phyloP scores from a whole-genome alignment of 148 eudicot species.

The Bassia scoparia region DNA sequence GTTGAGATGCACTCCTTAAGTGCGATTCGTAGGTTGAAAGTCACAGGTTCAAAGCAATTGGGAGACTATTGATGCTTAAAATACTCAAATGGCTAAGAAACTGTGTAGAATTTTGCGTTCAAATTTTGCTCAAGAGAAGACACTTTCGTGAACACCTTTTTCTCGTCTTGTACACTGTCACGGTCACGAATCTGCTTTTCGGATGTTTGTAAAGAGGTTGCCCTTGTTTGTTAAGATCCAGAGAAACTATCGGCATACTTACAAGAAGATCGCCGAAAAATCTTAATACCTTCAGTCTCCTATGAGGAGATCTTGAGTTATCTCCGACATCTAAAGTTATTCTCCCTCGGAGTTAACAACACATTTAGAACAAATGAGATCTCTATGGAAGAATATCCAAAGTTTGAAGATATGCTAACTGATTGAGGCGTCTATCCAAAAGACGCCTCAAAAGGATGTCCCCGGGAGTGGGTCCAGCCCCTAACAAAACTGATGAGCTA shows the following conservation, averaged over 20 bases:
- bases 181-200: slow-evolving; percentile 57
- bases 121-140: slow-evolving; percentile 58
- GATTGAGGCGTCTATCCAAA: slow-evolving; percentile 50
- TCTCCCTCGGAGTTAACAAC: slow-evolving; percentile 47
- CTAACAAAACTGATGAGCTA: slow-evolving; percentile 54
- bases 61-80: slow-evolving; percentile 44
- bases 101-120: slow-evolving; percentile 32
- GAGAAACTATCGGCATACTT: slow-evolving; percentile 41
- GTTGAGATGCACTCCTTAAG: slow-evolving; percentile 32
- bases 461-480: slow-evolving; percentile 57
- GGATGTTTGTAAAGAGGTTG: slow-evolving; percentile 53
- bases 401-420: slow-evolving; percentile 25
- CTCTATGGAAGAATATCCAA: slow-evolving; percentile 44
- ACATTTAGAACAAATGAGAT: slow-evolving; percentile 33
- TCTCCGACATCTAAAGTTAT: slow-evolving; percentile 54
- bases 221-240: slow-evolving; percentile 41
- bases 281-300: slow-evolving; percentile 60
- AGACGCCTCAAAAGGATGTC: slow-evolving; percentile 39
- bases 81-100: slow-evolving; percentile 53
- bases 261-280: slow-evolving; percentile 67
- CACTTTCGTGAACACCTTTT: slow-evolving; percentile 63
- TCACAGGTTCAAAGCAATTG: slow-evolving; percentile 46
- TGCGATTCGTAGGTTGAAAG: slow-evolving; percentile 19
- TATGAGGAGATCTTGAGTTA: slow-evolving; percentile 40
- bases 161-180: slow-evolving; percentile 30